A percentile compares a stretch with the other conserved stretches of the same genome.
Conservation (phyloP, 202 grass and related monocot species). For the Zizania palustris region DNA sequence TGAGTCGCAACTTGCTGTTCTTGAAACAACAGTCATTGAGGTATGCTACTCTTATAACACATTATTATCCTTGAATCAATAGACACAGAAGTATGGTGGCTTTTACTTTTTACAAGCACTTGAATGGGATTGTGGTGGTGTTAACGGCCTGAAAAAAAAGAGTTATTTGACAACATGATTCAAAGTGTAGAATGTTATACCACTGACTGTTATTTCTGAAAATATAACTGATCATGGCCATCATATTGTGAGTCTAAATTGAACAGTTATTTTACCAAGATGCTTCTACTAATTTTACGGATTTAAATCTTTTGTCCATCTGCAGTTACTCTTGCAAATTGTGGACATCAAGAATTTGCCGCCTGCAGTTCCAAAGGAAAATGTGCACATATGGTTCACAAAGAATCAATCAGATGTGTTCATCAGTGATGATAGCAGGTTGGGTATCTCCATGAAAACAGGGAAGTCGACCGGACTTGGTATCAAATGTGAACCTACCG, state of each 20-base stretch:
- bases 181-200: slow-evolving; percentile 15
- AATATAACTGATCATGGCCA: not conserved
- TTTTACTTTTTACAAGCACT: not conserved
- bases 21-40: slow-evolving; percentile 54
- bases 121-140: not conserved
- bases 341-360: slow-evolving; percentile 78
- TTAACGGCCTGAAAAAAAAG: not conserved
- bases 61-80: slow-evolving; percentile 22
- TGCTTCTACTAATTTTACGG: not conserved
- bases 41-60: slow-evolving; percentile 44
- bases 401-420: slow-evolving; percentile 76
- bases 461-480: slow-evolving; percentile 55
- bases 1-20: slow-evolving; percentile 52
- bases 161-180: slow-evolving; percentile 23
- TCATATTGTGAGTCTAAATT: not conserved
- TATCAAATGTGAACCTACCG: slow-evolving; percentile 77
- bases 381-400: slow-evolving; percentile 61
- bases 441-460: slow-evolving; percentile 59
- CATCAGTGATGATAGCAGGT: slow-evolving; percentile 52
- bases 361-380: slow-evolving; percentile 53
- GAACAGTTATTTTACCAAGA: not conserved
- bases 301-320: slow-evolving; percentile 19
- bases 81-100: not conserved
- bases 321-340: slow-evolving; percentile 86
- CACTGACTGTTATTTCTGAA: not conserved